phyloP scores from a whole-genome alignment of 2,329 filamentous ascomycete genomes.

The Bipolaris victoriae region DNA sequence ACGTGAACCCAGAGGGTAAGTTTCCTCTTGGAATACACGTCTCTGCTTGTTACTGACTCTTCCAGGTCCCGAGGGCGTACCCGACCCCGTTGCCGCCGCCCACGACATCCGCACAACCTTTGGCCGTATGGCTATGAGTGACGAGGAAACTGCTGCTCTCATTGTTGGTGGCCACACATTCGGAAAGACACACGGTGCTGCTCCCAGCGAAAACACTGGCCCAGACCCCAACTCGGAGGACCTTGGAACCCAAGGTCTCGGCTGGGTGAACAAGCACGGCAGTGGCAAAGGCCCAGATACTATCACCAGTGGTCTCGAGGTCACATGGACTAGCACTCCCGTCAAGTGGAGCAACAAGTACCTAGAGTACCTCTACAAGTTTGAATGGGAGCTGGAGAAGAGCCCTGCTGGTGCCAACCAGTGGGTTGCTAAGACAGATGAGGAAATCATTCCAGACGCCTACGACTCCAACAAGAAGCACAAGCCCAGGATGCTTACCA shows the following conservation, averaged over 20 bases:
- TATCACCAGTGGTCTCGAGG: constrained; percentile 78
- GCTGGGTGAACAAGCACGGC: constrained; percentile 70
- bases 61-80: constrained; percentile 70
- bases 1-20: constrained; percentile 73
- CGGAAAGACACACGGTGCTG: constrained; percentile 82
- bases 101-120: constrained; percentile 77
- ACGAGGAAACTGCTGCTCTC: constrained; percentile 79
- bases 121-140: constrained; percentile 81
- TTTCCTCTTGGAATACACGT: background rate
- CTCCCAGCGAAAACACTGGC: constrained; percentile 66
- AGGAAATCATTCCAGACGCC: constrained; percentile 72
- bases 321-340: constrained; percentile 78
- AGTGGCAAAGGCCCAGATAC: constrained; percentile 73
- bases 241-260: constrained; percentile 72
- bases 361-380: constrained; percentile 78
- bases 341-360: constrained; percentile 77
- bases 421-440: constrained; percentile 74
- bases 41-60: constrained; percentile 5
- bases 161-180: constrained; percentile 81
- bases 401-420: constrained; percentile 78
- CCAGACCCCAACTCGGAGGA: constrained; percentile 69
- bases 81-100: constrained; percentile 72
- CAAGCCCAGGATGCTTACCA: constrained; percentile 77
- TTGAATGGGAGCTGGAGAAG: constrained; percentile 78
- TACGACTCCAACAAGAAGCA: constrained; percentile 74